A percentile compares a stretch with the other conserved stretches of the same genome.
These are phyloP conservation scores for Populus deltoides DNA, from an alignment of 345 rosid genomes.

Conservation along the genomic window DNA sequence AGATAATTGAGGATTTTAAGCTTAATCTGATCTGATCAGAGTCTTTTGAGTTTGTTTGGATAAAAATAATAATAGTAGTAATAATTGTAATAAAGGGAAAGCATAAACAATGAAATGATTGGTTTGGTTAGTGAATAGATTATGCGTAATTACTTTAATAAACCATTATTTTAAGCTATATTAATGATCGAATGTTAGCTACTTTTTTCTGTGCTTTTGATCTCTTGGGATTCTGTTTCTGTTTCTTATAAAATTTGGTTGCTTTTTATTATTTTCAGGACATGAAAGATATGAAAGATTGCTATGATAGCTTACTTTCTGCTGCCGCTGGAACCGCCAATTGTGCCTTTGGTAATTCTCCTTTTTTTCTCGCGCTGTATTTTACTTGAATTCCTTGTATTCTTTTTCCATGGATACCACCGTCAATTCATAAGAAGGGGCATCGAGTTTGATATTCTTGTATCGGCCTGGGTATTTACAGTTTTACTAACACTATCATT, in stretches of 20 bases:
- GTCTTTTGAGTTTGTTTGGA: not conserved
- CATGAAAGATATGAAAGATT: slow-evolving; percentile 79
- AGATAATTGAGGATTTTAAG: not conserved
- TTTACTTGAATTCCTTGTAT: not conserved
- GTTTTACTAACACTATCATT: not conserved
- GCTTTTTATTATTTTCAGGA: slow-evolving; percentile 47
- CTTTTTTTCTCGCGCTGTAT: not conserved
- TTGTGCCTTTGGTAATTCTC: slow-evolving; percentile 72
- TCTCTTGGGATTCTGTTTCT: not conserved
- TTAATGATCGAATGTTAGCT: not conserved
- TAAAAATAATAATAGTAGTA: not conserved
- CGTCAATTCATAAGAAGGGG: not conserved
- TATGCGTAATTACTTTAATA: not conserved
- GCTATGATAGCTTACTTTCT: slow-evolving; percentile 92
- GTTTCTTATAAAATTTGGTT: not conserved
- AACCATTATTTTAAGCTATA: not conserved
- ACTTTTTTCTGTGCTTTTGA: not conserved
- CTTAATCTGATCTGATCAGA: not conserved
- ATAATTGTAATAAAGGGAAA: not conserved
- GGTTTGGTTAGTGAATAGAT: not conserved
- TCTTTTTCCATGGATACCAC: not conserved
- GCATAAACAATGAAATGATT: not conserved
- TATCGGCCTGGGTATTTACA: not conserved
- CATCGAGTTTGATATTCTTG: not conserved
- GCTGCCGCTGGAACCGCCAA: slow-evolving; percentile 97